Evolutionary conservation across 2,329 filamentous ascomycete genomes (phyloP).

Genomic region (Pezicula rhizophila): DNA sequence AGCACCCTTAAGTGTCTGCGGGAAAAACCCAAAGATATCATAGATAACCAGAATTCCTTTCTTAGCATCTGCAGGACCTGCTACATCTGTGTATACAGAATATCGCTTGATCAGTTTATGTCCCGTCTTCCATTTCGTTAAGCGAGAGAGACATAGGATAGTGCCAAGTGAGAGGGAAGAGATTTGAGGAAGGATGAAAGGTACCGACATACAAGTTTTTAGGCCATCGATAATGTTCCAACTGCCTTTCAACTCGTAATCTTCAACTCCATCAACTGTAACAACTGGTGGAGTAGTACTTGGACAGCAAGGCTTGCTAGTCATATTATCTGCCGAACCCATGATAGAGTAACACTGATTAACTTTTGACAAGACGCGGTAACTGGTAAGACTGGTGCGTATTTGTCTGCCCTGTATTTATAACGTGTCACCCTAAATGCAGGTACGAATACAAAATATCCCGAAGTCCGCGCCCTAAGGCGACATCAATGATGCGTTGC

Average conservation of each 20-base stretch:
- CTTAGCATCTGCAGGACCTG: slow-evolving; percentile 36
- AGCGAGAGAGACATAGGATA: too few relatives aligned
- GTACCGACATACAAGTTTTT: not conserved
- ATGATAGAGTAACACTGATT: too few relatives aligned
- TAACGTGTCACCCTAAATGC: not conserved
- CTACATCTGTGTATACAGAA: slow-evolving; percentile 31
- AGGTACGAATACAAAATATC: not conserved
- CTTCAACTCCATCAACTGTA: not conserved
- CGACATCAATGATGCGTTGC: not conserved
- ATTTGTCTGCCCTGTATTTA: too few relatives aligned
- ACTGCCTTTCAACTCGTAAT: not conserved
- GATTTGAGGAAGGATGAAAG: not conserved
- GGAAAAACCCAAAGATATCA: slow-evolving; percentile 64
- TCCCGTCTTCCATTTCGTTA: too few relatives aligned
- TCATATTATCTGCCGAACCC: not conserved
- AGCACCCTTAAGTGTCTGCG: slow-evolving; percentile 62
- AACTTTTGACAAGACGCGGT: too few relatives aligned
- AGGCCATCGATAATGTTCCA: not conserved
- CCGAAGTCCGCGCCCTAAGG: slow-evolving; percentile 1
- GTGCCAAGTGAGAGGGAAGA: too few relatives aligned
- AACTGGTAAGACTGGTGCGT: too few relatives aligned
- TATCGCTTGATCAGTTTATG: too few relatives aligned
- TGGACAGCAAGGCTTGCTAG: not conserved
- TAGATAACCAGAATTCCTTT: slow-evolving; percentile 56
- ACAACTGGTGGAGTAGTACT: not conserved